Conservation (phyloP, 805 yeast genomes). For the Sugiyamaella americana region DNA sequence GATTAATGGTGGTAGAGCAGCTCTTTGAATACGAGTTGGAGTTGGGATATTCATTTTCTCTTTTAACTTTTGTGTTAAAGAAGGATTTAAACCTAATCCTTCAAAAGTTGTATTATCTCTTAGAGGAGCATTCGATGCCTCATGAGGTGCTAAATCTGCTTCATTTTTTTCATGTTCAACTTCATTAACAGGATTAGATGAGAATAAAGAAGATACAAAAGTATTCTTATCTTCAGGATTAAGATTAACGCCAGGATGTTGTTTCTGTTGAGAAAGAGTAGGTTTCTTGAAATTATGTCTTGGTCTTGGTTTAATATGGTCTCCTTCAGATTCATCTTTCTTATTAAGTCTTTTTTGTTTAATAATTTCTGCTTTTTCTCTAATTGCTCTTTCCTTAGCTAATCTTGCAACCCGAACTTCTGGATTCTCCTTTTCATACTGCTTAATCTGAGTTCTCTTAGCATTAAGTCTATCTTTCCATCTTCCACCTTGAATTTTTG, state of each 20-base stretch:
- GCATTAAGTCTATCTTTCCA: slow-evolving; percentile 77
- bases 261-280: background rate
- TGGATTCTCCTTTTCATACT: slow-evolving; percentile 9
- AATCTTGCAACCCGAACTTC: background rate
- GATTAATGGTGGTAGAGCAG: slow-evolving; percentile 62
- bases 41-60: slow-evolving; percentile 42
- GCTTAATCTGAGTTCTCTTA: slow-evolving; percentile 32
- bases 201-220: slow-evolving; percentile 17
- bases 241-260: background rate
- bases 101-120: slow-evolving; percentile 61
- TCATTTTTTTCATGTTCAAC: slow-evolving; percentile 34
- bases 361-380: slow-evolving; percentile 1
- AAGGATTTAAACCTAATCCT: slow-evolving; percentile 60
- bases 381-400: background rate
- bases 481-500: slow-evolving; percentile 51
- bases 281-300: slow-evolving; percentile 5
- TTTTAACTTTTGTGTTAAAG: slow-evolving; percentile 48
- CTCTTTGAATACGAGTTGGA: slow-evolving; percentile 85
- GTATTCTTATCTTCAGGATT: slow-evolving; percentile 16
- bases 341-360: background rate
- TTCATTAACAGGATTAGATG: slow-evolving; percentile 48
- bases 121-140: slow-evolving; percentile 85
- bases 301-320: background rate
- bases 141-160: slow-evolving; percentile 34
- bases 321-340: background rate